phyloP scores from a whole-genome alignment of 2,329 filamentous ascomycete species.

The Magnaporthiopsis rhizophila region DNA sequence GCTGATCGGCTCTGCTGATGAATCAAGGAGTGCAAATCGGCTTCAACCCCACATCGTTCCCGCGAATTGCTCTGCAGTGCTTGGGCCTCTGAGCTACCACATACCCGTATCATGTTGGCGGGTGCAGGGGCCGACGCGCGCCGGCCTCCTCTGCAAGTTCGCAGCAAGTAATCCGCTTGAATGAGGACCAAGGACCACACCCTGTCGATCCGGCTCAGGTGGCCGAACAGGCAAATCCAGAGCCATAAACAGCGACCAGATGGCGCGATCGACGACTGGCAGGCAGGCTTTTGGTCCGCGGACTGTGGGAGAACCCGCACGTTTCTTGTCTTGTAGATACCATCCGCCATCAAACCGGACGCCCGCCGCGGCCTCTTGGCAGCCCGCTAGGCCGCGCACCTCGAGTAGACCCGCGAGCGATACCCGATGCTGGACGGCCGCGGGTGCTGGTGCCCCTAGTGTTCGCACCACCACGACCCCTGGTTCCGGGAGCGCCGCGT shows the following conservation, averaged over 20 bases:
- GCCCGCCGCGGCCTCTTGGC: slow-evolving; percentile 36
- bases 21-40: no score
- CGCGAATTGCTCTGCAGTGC: not conserved
- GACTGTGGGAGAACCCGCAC: not conserved
- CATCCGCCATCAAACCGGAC: slow-evolving; percentile 10
- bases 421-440: slow-evolving; percentile 22
- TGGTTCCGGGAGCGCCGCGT: slow-evolving; percentile 37
- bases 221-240: not conserved
- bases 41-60: not conserved
- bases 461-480: slow-evolving; percentile 34
- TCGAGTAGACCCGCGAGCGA: slow-evolving; percentile 25
- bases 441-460: slow-evolving; percentile 28
- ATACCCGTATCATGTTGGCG: not conserved
- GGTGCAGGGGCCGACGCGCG: not conserved
- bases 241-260: not conserved
- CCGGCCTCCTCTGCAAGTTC: not conserved
- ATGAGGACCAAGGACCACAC: not conserved
- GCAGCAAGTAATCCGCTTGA: not conserved
- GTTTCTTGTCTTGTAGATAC: not conserved
- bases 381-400: slow-evolving; percentile 35
- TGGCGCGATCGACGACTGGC: not conserved
- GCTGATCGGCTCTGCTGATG: no score
- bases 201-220: no score
- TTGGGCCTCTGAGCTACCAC: not conserved
- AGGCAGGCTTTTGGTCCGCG: not conserved